Evolutionary conservation across 768 basidiomycete genomes (phyloP), one percentile per base, ranked within the genome.

Genomic region (Phylloporus sp.): DNA sequence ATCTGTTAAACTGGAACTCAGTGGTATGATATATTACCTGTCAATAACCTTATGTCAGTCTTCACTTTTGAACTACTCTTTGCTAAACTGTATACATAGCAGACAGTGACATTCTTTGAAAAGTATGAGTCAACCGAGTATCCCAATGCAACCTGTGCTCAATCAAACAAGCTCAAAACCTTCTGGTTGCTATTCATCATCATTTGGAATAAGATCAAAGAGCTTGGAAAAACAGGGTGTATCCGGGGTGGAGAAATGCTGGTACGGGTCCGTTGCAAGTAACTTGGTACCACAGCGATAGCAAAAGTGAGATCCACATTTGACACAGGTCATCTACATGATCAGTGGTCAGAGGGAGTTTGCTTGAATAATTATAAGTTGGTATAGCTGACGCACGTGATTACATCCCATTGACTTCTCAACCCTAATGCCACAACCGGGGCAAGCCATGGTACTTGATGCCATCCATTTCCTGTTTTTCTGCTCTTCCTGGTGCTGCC

Each of bases 401-500:
- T 94, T 94, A 68, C 92, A 94, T 2, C 91, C 91, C 49, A 75
- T 55, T 15, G 73, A 77, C 67, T 90, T 89, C 67, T 89, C 85
- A 10, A 92, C 84, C 49, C 77, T 71, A 13, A 87, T 75, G 6
- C 67, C 55, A 66, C 92, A 94, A 6, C 81, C 81, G 5, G 90
- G 86, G 60, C 87, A 89, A 17, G 71, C 69, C 65, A 75, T 84
- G 10, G 91, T 87, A 33, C 77, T 79, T 27, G 69, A 60, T 23
- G 80, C 73, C 22, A 94, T 70, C 88, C 87, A 94, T 55, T 77
- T 69, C 54, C 72, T 74, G 65, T 87, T 92, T 53, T 79, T 76
- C 62, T 79, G 74, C 26, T 90, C 89, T 63, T 94, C 89, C 54
- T 83, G 62, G 51, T 82, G 83, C 15, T 75, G 70, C 15, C 61